Percentiles rank a stretch among this genome's conserved stretches.
Evolutionary conservation across 192 early-diverging fungal species (phyloP).

Genomic region (Cladochytrium replicatum): DNA sequence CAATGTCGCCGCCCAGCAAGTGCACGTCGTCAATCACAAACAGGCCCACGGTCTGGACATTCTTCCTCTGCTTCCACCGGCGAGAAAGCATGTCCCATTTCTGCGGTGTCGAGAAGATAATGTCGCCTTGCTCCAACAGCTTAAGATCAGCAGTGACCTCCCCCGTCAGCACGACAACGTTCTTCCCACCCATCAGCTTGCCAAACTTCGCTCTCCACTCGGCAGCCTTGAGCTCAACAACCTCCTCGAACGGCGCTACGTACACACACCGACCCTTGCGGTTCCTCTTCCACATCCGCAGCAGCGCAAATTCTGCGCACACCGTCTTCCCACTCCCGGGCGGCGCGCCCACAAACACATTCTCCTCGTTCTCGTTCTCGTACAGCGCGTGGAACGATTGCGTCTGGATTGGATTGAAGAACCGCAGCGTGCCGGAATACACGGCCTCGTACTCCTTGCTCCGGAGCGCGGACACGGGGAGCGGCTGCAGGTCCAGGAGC

Average conservation of each 20-base stretch:
- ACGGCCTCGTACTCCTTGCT: conserved; percentile 64
- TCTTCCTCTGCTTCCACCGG: conserved; percentile 90
- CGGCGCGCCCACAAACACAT: conserved; percentile 83
- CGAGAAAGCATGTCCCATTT: conserved; percentile 94
- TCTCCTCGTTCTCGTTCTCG: conserved; percentile 67
- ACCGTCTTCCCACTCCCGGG: conserved; percentile 93
- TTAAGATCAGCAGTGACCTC: conserved; percentile 85
- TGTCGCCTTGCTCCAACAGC: conserved; percentile 80
- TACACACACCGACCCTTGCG: conserved; percentile 69
- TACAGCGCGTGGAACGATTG: conserved; percentile 90
- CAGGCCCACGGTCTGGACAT: conserved; percentile 79
- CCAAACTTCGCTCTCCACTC: conserved; percentile 82
- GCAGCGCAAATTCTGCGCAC: conserved; percentile 88
- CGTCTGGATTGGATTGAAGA: conserved; percentile 94
- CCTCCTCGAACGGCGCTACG: conserved; percentile 79
- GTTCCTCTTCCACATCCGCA: conserved; percentile 69
- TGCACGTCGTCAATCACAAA: conserved; percentile 93
- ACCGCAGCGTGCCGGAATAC: conserved; percentile 42
- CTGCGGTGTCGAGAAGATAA: conserved; percentile 78
- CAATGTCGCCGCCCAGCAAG: conserved; percentile 81
- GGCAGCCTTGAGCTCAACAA: conserved; percentile 60
- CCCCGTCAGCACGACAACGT: conserved; percentile 78
- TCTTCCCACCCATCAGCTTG: conserved; percentile 76
- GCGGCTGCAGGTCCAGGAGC: conserved; percentile 85
- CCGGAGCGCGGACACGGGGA: conserved; percentile 67